Conservation (phyloP, 2,329 filamentous ascomycete genomes). For the Talaromyces albobiverticillius region DNA sequence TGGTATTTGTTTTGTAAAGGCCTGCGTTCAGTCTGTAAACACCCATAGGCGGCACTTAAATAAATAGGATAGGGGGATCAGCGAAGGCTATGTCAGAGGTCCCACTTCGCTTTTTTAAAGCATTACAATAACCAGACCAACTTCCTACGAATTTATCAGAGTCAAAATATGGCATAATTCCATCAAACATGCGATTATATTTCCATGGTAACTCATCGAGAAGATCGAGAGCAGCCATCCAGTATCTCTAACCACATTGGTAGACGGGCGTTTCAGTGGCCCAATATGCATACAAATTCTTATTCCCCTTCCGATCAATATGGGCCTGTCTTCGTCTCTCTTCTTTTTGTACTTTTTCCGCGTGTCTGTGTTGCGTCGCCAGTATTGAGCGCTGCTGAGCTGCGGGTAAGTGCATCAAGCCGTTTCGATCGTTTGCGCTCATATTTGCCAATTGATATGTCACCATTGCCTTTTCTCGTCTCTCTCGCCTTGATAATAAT, state of each 20-base stretch:
- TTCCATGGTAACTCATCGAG: too few species aligned
- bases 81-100: too few species aligned
- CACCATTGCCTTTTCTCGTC: constrained; percentile 4
- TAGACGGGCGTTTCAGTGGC: constrained; percentile 12
- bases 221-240: background rate
- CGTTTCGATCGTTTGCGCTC: constrained; percentile 4
- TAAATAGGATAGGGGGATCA: too few species aligned
- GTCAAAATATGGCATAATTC: too few species aligned
- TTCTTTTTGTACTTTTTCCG: constrained; percentile 6
- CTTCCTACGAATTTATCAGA: too few species aligned
- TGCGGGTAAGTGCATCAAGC: constrained; percentile 8
- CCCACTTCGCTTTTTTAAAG: too few species aligned
- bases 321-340: constrained; percentile 8
- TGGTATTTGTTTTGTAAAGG: too few species aligned
- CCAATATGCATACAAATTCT: constrained; percentile 16
- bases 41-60: too few species aligned
- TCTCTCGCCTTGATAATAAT: background rate
- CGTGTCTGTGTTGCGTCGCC: constrained; percentile 8
- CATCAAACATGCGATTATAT: too few species aligned
- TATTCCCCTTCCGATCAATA: constrained; percentile 11
- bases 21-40: too few species aligned
- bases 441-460: constrained; percentile 6
- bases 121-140: too few species aligned
- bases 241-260: constrained; percentile 6
- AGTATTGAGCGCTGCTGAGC: constrained; percentile 7